Evolutionary conservation across 768 basidiomycete species (phyloP).

Genomic region (Leucosporidium yakuticum): DNA sequence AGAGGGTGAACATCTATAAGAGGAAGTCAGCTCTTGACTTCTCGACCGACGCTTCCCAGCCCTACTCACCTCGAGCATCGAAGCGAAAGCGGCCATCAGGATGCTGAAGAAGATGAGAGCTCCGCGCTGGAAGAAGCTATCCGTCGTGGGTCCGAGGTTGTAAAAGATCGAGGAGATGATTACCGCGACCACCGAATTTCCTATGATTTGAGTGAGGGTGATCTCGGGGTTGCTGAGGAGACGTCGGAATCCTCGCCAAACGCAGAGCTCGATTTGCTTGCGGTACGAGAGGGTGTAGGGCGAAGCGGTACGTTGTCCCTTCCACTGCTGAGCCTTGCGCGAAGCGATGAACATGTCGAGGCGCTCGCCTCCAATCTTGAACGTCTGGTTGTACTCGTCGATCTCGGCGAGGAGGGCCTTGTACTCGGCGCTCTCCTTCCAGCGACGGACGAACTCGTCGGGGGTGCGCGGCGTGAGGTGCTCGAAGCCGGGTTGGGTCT

Average conservation of each 20-base stretch:
- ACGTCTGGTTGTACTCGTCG: conserved; percentile 42
- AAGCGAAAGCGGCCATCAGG: conserved; percentile 9
- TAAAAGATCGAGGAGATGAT: conserved; percentile 63
- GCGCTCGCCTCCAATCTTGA: conserved; percentile 39
- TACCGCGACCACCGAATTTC: conserved; percentile 45
- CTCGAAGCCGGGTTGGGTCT: conserved; percentile 41
- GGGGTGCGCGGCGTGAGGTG: conserved; percentile 45
- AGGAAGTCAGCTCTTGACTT: conserved; percentile 39
- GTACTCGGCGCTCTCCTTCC: conserved; percentile 44
- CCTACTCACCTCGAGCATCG: not conserved
- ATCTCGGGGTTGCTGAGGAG: conserved; percentile 45
- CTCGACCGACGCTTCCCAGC: no score
- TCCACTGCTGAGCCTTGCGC: conserved; percentile 44
- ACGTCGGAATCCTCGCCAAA: conserved; percentile 49
- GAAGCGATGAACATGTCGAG: conserved; percentile 43
- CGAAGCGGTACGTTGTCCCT: conserved; percentile 39
- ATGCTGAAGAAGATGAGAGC: conserved; percentile 61
- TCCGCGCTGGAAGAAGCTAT: conserved; percentile 64
- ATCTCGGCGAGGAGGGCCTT: conserved; percentile 41
- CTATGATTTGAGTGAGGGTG: conserved; percentile 14
- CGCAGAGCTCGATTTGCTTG: conserved; percentile 49
- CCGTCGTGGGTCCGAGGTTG: conserved; percentile 52
- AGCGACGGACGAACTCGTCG: conserved; percentile 46
- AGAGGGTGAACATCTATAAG: conserved; percentile 43
- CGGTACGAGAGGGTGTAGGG: conserved; percentile 50